Conservation (phyloP, 495 filamentous ascomycete genomes). For the Filosporella fistucella region DNA sequence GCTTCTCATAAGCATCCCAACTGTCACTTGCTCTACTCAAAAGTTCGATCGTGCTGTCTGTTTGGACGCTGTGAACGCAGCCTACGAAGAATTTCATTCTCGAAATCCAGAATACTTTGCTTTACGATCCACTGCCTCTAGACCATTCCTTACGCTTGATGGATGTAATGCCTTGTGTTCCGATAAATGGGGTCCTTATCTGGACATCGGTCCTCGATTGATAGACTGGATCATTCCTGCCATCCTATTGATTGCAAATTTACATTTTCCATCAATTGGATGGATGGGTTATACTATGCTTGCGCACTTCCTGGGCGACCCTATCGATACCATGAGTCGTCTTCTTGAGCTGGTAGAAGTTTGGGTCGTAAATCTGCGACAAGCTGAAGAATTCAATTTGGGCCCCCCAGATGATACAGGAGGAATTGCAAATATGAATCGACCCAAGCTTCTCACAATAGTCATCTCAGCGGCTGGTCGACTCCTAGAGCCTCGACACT, state of each 20-base stretch:
- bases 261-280: neutral
- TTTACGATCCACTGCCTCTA: too few species aligned
- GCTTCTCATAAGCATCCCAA: too few species aligned
- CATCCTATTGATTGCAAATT: neutral
- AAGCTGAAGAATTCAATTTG: neutral
- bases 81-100: too few species aligned
- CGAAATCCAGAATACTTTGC: too few species aligned
- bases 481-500: neutral
- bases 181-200: neutral
- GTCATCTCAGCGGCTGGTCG: neutral
- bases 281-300: neutral
- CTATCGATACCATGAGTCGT: neutral
- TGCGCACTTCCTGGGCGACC: neutral
- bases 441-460: neutral
- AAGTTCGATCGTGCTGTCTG: too few species aligned
- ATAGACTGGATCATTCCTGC: neutral
- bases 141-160: too few species aligned
- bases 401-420: neutral
- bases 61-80: too few species aligned
- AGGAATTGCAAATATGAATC: neutral
- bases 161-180: neutral
- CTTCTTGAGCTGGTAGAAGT: neutral
- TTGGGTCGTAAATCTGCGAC: neutral
- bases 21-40: too few species aligned
- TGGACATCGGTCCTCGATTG: neutral